These are phyloP conservation scores for Colletotrichum kahawae DNA, from an alignment of 2,329 filamentous ascomycete species.

Conservation along the genomic window DNA sequence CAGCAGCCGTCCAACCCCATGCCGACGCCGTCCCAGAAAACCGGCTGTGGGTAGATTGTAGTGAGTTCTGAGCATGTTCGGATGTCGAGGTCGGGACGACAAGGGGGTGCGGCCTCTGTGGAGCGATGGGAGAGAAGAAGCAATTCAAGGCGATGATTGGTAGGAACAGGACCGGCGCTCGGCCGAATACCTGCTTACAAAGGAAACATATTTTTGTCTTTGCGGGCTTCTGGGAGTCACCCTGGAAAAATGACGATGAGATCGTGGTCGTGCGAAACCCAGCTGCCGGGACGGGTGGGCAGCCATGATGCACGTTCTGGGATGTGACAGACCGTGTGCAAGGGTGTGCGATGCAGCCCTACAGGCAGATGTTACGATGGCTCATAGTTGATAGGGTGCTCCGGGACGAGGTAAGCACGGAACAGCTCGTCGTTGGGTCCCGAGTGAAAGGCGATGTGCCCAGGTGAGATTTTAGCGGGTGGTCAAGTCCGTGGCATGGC, in stretches of 20 bases:
- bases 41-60: not conserved
- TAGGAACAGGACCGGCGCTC: not conserved
- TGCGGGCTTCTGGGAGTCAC: not conserved
- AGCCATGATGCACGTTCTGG: not conserved
- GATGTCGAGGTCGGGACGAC: not conserved
- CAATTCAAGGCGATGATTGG: conserved; percentile 4
- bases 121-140: not conserved
- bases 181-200: conserved; percentile 8
- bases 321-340: not conserved
- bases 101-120: not conserved
- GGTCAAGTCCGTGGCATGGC: conserved; percentile 1
- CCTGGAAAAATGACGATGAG: not conserved
- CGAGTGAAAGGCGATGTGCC: conserved; percentile 7
- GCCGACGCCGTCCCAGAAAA: not conserved
- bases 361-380: not conserved
- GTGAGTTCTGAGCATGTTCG: not conserved
- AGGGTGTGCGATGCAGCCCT: conserved; percentile 11
- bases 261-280: not conserved
- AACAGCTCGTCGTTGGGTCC: not conserved
- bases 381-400: not conserved
- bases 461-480: conserved; percentile 20
- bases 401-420: not conserved
- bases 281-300: not conserved
- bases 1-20: not conserved
- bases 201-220: conserved; percentile 20